Evolutionary conservation across 306 rosid species (phyloP).

Genomic region (Trifolium subterraneum): DNA sequence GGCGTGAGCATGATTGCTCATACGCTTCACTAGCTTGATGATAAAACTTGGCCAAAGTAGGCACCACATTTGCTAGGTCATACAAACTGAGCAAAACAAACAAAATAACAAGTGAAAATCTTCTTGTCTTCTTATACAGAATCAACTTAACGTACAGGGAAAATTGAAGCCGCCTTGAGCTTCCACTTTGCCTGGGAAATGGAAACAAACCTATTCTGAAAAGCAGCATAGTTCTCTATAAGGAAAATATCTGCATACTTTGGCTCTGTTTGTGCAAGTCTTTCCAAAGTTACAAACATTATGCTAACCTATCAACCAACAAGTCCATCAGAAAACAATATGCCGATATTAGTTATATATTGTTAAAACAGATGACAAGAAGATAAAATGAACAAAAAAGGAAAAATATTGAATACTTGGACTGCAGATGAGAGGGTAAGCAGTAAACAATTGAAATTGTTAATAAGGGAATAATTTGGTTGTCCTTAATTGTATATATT

Average conservation of each 20-base stretch:
- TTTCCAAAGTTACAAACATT: conserved; percentile 96
- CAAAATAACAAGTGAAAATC: conserved; percentile 27
- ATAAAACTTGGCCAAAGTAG: conserved; percentile 95
- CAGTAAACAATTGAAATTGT: conserved; percentile 28
- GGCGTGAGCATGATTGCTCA: conserved; percentile 96
- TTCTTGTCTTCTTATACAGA: conserved; percentile 13
- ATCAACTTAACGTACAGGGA: conserved; percentile 24
- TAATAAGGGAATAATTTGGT: too few species aligned
- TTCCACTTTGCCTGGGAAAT: conserved; percentile 18
- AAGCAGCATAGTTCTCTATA: conserved; percentile 94
- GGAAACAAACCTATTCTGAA: conserved; percentile 84
- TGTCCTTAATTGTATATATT: too few species aligned
- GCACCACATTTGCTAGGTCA: conserved; percentile 96
- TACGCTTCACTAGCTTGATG: conserved; percentile 99
- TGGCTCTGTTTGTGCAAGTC: conserved; percentile 83
- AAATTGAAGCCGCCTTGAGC: conserved; percentile 25
- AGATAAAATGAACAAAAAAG: not conserved
- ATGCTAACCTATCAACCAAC: conserved; percentile 78
- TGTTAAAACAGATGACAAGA: conserved; percentile 2
- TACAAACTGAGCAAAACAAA: conserved; percentile 66
- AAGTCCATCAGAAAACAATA: conserved; percentile 39
- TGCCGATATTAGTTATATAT: conserved; percentile 22
- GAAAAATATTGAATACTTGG: conserved; percentile 4
- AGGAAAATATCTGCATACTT: conserved; percentile 90
- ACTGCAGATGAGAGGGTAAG: conserved; percentile 26